Percentiles rank a stretch among this genome's conserved stretches.
Conservation (phyloP, 306 rosid genomes). For the Cucumis sativus region Cucumber_9930_V3 NC_026658.2:3510001-3510500, state of each 20-base stretch:
- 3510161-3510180: neutral
- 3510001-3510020: slow-evolving; percentile 23
- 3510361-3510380: slow-evolving; percentile 57
- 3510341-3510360: slow-evolving; percentile 57
- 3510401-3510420: slow-evolving; percentile 13
- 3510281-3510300: slow-evolving; percentile 65
- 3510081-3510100: slow-evolving; percentile 30
- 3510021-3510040: slow-evolving; percentile 17
- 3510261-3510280: slow-evolving; percentile 58
- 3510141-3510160: slow-evolving; percentile 8
- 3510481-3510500: neutral
- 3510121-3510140: slow-evolving; percentile 49
- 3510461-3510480: neutral
- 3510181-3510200: slow-evolving; percentile 10
- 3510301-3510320: slow-evolving; percentile 50
- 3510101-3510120: slow-evolving; percentile 23
- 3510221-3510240: slow-evolving; percentile 57
- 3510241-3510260: slow-evolving; percentile 37
- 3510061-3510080: slow-evolving; percentile 28
- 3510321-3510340: slow-evolving; percentile 49
- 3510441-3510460: neutral
- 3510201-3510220: neutral
- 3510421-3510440: neutral
- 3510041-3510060: slow-evolving; percentile 24
- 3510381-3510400: slow-evolving; percentile 73